These are phyloP conservation scores for Zarea fungicola DNA, from an alignment of 2,329 filamentous ascomycete genomes.

Conservation along the genomic window DNA sequence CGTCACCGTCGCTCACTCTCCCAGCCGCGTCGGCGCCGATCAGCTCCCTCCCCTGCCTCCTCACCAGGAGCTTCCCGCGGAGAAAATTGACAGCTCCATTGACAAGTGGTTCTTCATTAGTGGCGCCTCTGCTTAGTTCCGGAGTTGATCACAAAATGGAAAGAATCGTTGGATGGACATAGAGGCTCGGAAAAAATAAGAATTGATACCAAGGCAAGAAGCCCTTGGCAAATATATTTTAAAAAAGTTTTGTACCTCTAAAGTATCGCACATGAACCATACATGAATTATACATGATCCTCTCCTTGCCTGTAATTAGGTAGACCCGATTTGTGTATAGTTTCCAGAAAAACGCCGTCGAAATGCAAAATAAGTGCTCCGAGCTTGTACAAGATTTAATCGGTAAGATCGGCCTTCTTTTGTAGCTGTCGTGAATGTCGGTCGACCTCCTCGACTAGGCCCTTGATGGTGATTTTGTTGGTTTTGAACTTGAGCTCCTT, in stretches of 20 bases:
- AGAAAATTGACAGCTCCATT: slow-evolving; percentile 90
- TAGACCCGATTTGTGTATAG: neutral
- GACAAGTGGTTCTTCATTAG: slow-evolving; percentile 99
- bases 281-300: slow-evolving; percentile 4
- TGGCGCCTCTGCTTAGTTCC: slow-evolving; percentile 73
- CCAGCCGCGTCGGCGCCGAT: slow-evolving; percentile 62
- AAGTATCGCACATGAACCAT: no score
- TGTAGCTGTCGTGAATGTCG: slow-evolving; percentile 78
- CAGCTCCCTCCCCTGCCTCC: slow-evolving; percentile 72
- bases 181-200: no score
- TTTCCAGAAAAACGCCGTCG: slow-evolving; percentile 25
- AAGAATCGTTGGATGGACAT: no score
- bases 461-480: slow-evolving; percentile 75
- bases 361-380: slow-evolving; percentile 25
- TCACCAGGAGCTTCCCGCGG: slow-evolving; percentile 74
- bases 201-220: slow-evolving; percentile 1
- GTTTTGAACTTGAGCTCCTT: slow-evolving; percentile 82
- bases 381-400: slow-evolving; percentile 26
- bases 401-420: slow-evolving; percentile 72
- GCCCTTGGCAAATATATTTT: slow-evolving; percentile 6
- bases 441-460: slow-evolving; percentile 83
- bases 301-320: neutral
- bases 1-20: slow-evolving; percentile 67
- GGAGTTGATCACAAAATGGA: neutral
- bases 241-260: slow-evolving; percentile 11